Base-by-base conservation (phyloP, 129 eudicot genomes). In the Tanacetum coccineum region DNA sequence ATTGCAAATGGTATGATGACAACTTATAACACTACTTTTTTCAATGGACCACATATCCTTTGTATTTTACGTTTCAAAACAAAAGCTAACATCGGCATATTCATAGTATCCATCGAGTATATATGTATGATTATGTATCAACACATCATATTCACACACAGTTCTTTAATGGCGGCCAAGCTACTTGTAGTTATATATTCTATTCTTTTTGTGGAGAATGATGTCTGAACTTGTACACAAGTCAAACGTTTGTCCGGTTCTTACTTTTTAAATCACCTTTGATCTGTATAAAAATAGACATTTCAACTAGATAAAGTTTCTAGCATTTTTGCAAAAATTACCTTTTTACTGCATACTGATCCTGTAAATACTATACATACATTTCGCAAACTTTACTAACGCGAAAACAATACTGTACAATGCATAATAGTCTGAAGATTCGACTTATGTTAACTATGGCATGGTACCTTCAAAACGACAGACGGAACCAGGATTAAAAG, bases 81-180 rank as follows among this genome's bases (percentile, higher is more conserved):
- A 70, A 70, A 70, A 70, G 14, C 28, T 42, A 44, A 45, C 0
- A 17, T 20, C 9, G 47, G 65, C 78, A 54, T 64, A 63, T 64
- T 63, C 64, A 21, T 22, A 9, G 14, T 46, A 47, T 47, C 14
- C 20, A 28, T 13, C 47, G 22, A 44, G 39, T 14, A 46, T 44
- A 13, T 9, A 63, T 62, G 9, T 0, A 48, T 11, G 6, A 1
- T 12, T 1, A 25, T 20, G 32, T 14, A n/a, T 20, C 30, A 45
- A 6, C n/a, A 9, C 6, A 5, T 13, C 47, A 6, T 30, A 54
- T 47, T 15, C 12, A 68, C 28, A 52, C 48, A 40, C 13, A 13
- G 63, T 53, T 53, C 22, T 54, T 20, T 54, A 6, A 42, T 17
- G 56, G 17, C 39, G 65, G 65, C 46, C 54, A 13, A 13, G 39